phyloP scores from a whole-genome alignment of 2,329 filamentous ascomycete species.

The Fusarium sambucinum region DNA sequence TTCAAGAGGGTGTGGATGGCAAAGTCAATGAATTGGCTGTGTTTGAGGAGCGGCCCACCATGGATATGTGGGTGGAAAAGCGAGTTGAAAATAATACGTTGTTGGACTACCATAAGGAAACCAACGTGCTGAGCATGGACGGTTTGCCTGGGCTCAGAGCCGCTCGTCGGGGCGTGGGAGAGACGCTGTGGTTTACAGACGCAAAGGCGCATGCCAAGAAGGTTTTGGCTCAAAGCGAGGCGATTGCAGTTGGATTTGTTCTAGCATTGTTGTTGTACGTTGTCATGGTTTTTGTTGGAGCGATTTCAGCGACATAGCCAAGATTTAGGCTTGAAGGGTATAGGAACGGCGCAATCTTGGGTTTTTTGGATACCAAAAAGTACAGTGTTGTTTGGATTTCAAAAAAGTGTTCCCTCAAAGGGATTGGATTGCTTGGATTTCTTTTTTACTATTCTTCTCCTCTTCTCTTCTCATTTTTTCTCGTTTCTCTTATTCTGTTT shows the following conservation, averaged over 20 bases:
- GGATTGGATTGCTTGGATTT: conserved; percentile 26
- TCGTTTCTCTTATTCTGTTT: not conserved
- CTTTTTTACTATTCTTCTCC: conserved; percentile 2
- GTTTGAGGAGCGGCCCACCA: conserved; percentile 67
- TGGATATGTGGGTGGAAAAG: conserved; percentile 65
- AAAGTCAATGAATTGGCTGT: conserved; percentile 55
- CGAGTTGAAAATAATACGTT: conserved; percentile 63
- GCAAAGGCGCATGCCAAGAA: conserved; percentile 45
- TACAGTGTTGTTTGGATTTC: conserved; percentile 41
- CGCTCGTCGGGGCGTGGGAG: conserved; percentile 63
- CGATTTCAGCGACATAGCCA: conserved; percentile 38
- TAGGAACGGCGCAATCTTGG: conserved; percentile 41
- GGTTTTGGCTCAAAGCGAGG: conserved; percentile 50
- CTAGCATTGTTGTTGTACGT: conserved; percentile 50
- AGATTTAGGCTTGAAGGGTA: conserved; percentile 36
- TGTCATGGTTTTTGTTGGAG: conserved; percentile 43
- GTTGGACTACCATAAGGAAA: conserved; percentile 66
- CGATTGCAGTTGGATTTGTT: conserved; percentile 51
- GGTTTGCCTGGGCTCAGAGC: conserved; percentile 68
- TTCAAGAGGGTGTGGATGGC: conserved; percentile 43
- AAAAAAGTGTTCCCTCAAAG: conserved; percentile 24
- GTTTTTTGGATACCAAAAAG: conserved; percentile 45
- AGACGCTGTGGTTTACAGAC: conserved; percentile 61
- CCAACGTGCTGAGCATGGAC: conserved; percentile 69
- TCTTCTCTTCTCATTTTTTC: not conserved